phyloP scores from a whole-genome alignment of 2,329 filamentous ascomycete genomes.

The Ophidiomyces ophidiicola region DNA sequence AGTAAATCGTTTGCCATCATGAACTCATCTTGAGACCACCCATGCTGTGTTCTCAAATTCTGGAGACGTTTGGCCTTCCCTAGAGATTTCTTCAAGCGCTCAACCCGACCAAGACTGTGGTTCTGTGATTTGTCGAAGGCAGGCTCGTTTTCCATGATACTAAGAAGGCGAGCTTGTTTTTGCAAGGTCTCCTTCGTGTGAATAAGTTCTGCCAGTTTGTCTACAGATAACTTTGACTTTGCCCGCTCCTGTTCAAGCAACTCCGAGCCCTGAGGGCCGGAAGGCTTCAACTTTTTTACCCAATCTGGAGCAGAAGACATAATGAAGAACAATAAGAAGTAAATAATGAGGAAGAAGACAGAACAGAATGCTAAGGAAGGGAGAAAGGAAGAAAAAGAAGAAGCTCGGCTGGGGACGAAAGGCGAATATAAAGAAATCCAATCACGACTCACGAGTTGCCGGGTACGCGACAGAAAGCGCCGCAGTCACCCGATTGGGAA shows the following conservation, averaged over 20 bases:
- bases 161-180: conserved; percentile 48
- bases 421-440: not conserved
- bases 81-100: conserved; percentile 57
- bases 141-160: conserved; percentile 53
- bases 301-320: conserved; percentile 44
- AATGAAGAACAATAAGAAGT: conserved; percentile 5
- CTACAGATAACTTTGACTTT: conserved; percentile 54
- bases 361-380: not conserved
- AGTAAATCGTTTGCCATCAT: conserved; percentile 55
- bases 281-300: conserved; percentile 55
- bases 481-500: not conserved
- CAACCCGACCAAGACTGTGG: conserved; percentile 58
- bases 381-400: not conserved
- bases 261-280: conserved; percentile 56
- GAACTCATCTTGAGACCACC: conserved; percentile 56
- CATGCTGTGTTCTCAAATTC: conserved; percentile 52
- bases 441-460: conserved; percentile 5
- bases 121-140: conserved; percentile 70
- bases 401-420: not conserved
- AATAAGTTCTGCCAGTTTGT: conserved; percentile 55
- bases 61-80: conserved; percentile 58
- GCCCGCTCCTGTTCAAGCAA: conserved; percentile 57
- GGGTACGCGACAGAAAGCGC: not conserved
- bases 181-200: conserved; percentile 55
- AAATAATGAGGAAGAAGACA: conserved; percentile 1